phyloP scores from a whole-genome alignment of 257 asterid species.

The Solanum paucissectum region DNA sequence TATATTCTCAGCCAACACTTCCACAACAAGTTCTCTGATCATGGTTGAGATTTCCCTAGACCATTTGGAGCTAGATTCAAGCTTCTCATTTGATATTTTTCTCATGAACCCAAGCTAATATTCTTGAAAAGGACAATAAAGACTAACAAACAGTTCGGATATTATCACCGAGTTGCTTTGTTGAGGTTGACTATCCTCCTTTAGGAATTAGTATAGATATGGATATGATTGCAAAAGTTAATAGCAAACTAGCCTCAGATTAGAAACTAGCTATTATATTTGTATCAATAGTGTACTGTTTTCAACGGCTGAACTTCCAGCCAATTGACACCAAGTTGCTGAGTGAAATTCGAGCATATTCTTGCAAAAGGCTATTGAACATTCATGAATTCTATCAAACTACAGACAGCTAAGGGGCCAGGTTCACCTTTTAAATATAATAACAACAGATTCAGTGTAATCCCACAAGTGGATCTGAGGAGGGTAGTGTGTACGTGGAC shows the following conservation, averaged over 20 bases:
- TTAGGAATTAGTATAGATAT: not conserved
- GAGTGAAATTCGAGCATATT: not conserved
- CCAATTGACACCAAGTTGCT: not conserved
- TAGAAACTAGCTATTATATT: not conserved
- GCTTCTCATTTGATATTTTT: conserved; percentile 37
- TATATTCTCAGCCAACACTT: conserved; percentile 43
- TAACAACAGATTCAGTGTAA: not conserved
- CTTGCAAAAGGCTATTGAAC: not conserved
- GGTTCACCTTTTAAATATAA: not conserved
- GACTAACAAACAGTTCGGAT: not conserved
- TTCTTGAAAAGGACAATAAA: not conserved
- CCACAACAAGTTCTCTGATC: conserved; percentile 54
- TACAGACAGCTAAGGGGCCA: not conserved
- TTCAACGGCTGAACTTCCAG: not conserved
- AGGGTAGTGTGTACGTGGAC: not conserved
- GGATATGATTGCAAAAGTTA: conserved; percentile 1
- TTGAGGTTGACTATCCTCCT: not conserved
- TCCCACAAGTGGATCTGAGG: not conserved
- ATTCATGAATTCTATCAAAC: not conserved
- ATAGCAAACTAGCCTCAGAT: not conserved
- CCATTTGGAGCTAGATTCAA: conserved; percentile 29
- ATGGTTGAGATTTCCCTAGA: conserved; percentile 41
- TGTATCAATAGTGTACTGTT: not conserved
- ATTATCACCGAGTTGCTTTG: not conserved
- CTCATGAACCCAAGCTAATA: conserved; percentile 11